These are phyloP conservation scores for Flueggea neowawraea DNA, from an alignment of 441 rosid species.

Conservation along the genomic window DNA sequence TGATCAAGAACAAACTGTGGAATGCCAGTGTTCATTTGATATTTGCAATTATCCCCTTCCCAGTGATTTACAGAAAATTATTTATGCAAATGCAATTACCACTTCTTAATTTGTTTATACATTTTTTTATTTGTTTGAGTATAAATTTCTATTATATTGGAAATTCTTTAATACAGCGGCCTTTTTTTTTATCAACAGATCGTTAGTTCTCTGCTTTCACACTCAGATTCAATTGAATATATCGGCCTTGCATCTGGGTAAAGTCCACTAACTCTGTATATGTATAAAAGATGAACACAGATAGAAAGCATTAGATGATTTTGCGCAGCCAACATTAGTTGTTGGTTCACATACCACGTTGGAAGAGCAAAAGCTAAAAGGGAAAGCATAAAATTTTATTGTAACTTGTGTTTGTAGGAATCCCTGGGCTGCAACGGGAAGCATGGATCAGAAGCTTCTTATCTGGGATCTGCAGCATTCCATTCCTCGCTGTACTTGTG, in stretches of 20 bases:
- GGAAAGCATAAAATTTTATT: not conserved
- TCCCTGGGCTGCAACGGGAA: constrained; percentile 83
- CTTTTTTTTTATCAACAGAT: constrained; percentile 42
- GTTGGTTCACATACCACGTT: too few relatives aligned
- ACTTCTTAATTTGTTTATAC: not conserved
- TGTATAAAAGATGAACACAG: not conserved
- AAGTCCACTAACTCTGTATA: not conserved
- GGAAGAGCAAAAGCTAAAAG: not conserved
- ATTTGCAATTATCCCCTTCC: too few relatives aligned
- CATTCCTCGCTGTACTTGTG: constrained; percentile 60
- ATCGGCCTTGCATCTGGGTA: constrained; percentile 67
- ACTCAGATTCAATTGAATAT: constrained; percentile 71
- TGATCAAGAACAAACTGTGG: too few relatives aligned
- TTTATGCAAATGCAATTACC: not conserved
- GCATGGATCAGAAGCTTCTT: constrained; percentile 78
- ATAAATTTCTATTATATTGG: not conserved
- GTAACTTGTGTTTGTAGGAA: constrained; percentile 26
- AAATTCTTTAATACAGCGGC: constrained; percentile 6
- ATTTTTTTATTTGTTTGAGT: not conserved
- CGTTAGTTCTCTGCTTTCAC: constrained; percentile 63
- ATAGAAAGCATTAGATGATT: not conserved
- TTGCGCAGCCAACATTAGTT: too few relatives aligned
- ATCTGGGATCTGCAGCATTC: constrained; percentile 87
- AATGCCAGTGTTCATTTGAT: too few relatives aligned
- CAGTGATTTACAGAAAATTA: too few relatives aligned